phyloP scores from a whole-genome alignment of 2,329 filamentous ascomycete species.

The Arthroderma sp. region DNA sequence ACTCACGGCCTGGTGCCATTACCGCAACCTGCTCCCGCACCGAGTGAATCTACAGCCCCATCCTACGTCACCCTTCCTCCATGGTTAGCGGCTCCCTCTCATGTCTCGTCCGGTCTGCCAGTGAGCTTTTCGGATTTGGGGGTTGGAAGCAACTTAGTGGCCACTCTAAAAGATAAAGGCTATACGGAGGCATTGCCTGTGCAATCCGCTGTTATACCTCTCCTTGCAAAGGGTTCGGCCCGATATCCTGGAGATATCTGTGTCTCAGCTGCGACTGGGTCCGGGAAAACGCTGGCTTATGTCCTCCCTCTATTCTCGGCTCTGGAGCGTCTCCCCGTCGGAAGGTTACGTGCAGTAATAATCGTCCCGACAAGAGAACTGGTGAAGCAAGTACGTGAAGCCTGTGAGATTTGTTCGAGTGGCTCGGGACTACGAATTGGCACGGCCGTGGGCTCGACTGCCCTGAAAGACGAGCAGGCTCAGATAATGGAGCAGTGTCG shows the following conservation, averaged over 20 bases:
- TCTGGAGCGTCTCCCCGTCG: conserved; percentile 52
- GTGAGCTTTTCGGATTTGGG: conserved; percentile 53
- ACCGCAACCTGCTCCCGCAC: conserved; percentile 56
- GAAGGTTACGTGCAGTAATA: conserved; percentile 63
- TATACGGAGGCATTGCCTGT: conserved; percentile 65
- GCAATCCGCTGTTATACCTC: conserved; percentile 66
- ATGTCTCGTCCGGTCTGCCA: conserved; percentile 49
- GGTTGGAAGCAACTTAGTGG: conserved; percentile 48
- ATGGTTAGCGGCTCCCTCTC: conserved; percentile 70
- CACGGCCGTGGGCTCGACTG: conserved; percentile 69
- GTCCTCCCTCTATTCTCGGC: conserved; percentile 72
- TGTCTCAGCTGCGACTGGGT: conserved; percentile 85
- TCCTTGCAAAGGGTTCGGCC: conserved; percentile 56
- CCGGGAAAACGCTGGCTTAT: conserved; percentile 89
- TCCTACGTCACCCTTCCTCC: conserved; percentile 66
- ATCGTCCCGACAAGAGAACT: conserved; percentile 85
- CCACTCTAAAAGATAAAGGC: conserved; percentile 54
- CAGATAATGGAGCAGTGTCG: conserved; percentile 52
- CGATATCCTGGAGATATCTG: conserved; percentile 64
- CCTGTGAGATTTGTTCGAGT: conserved; percentile 60
- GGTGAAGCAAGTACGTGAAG: conserved; percentile 71
- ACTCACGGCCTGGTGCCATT: conserved; percentile 66
- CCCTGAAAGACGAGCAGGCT: conserved; percentile 54
- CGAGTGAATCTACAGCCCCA: conserved; percentile 47
- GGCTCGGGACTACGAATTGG: conserved; percentile 66